These are phyloP conservation scores for Apodospora peruviana DNA, from an alignment of 495 filamentous ascomycete species.

Conservation along the genomic window DNA sequence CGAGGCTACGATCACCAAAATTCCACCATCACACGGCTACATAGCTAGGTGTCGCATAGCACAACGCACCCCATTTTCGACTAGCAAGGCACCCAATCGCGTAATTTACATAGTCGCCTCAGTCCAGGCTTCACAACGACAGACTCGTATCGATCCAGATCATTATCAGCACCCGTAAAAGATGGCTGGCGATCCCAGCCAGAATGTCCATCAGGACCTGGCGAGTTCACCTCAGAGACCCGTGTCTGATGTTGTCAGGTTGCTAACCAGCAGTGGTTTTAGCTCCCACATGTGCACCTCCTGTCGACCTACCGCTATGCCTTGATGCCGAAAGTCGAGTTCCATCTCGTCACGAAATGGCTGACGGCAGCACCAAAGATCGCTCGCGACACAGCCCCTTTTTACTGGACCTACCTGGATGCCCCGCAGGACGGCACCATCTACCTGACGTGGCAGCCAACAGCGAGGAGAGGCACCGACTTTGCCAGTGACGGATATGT, in stretches of 20 bases:
- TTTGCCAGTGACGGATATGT: conserved; percentile 89
- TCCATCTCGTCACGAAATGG: conserved; percentile 68
- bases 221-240: conserved; percentile 12
- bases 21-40: neutral
- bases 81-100: too few relatives aligned
- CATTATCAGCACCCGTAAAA: neutral
- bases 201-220: conserved; percentile 31
- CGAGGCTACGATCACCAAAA: conserved; percentile 2
- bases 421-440: conserved; percentile 73
- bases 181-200: conserved; percentile 29
- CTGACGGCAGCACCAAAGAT: conserved; percentile 75
- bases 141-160: too few relatives aligned
- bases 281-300: conserved; percentile 85
- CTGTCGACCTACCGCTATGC: conserved; percentile 73
- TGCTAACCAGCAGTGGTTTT: conserved; percentile 4
- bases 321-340: conserved; percentile 55
- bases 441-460: conserved; percentile 81
- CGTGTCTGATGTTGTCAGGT: neutral
- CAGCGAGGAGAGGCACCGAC: conserved; percentile 54
- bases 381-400: conserved; percentile 65
- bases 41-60: neutral
- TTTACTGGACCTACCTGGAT: conserved; percentile 89
- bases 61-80: neutral
- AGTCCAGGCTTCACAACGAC: too few relatives aligned
- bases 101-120: too few relatives aligned